Base-by-base conservation (phyloP, 2,329 filamentous ascomycete species). In the Trichophyton mentagrophytes region DNA sequence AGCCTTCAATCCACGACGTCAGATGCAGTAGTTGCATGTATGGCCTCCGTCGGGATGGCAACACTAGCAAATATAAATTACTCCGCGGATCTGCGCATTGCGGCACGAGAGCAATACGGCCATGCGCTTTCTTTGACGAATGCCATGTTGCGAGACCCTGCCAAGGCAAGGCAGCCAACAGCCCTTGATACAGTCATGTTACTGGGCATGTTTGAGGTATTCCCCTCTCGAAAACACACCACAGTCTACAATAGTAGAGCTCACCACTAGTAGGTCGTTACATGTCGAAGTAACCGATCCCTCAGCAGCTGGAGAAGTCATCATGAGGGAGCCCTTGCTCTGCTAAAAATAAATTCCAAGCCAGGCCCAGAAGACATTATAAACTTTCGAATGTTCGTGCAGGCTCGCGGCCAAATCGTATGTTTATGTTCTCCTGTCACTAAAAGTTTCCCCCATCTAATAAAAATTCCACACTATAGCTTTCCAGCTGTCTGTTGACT, bases 161-260 rank as follows among this genome's bases (percentile, higher is more conserved):
- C 66, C 17, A 68, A 73, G 49, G 73, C 71, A n/a, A 73, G 66
- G 44, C 66, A 69, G 22, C 72, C 74, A 61, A 72, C 78, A 53
- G 74, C 79, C 8, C 75, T 80, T 15, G 74, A 83, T 64, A 76
- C 79, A 6, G 79, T 85, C 33, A 74, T 85, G 47, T 76, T 82
- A 65, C 77, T 86, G 64, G 82, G 82, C 55, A 75, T 85, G 69
- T 86, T 83, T 63, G 83, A 86, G 76, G 82, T 85, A 71, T 66
- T 6, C 8, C 40, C 6, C 13, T 73, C 15, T 53, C 2, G 15
- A n/a, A 13, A 38, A 13, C 8, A 4, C 33, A 9, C 6, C 11
- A 38, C 33, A 13, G 11, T 38, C 33, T 38, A 38, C 33, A 3
- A 38, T 9, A 9, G 33, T 13, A 38, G 33, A 13, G 20, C 38